These are phyloP conservation scores for Babesia ovis DNA, from an alignment of 169 alveolate species.

Conservation along the genomic window DNA sequence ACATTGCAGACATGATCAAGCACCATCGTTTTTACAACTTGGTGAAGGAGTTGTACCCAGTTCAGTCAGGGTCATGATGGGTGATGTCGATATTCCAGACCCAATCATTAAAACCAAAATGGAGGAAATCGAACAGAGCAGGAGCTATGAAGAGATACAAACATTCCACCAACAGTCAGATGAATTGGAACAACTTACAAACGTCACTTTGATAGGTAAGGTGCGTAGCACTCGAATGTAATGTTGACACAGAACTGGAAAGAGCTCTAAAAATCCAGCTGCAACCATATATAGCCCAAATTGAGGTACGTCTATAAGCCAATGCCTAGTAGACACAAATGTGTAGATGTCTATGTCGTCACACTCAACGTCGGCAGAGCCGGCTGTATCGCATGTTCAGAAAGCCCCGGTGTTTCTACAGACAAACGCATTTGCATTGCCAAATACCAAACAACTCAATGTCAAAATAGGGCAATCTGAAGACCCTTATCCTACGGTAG, in stretches of 20 bases:
- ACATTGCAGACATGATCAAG: background rate
- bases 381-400: background rate
- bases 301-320: slow-evolving; percentile 18
- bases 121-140: slow-evolving; percentile 66
- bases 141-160: slow-evolving; percentile 64
- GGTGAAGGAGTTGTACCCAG: slow-evolving; percentile 52
- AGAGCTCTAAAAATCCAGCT: slow-evolving; percentile 53
- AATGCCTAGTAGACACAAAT: background rate
- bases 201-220: slow-evolving; percentile 64
- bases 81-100: slow-evolving; percentile 54
- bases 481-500: slow-evolving; percentile 77
- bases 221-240: background rate
- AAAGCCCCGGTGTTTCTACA: slow-evolving; percentile 44
- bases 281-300: slow-evolving; percentile 26
- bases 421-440: slow-evolving; percentile 30
- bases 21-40: slow-evolving; percentile 48
- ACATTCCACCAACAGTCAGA: slow-evolving; percentile 50
- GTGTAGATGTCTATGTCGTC: slow-evolving; percentile 11
- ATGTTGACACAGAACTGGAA: slow-evolving; percentile 37
- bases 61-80: slow-evolving; percentile 70
- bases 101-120: slow-evolving; percentile 59
- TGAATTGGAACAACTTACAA: slow-evolving; percentile 61
- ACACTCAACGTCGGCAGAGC: background rate
- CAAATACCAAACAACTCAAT: slow-evolving; percentile 61
- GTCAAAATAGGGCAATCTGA: slow-evolving; percentile 81